A percentile compares a stretch with the other conserved stretches of the same genome.
These are phyloP conservation scores for Tephrocybe sp. DNA, from an alignment of 768 basidiomycete species.

Conservation along the genomic window DNA sequence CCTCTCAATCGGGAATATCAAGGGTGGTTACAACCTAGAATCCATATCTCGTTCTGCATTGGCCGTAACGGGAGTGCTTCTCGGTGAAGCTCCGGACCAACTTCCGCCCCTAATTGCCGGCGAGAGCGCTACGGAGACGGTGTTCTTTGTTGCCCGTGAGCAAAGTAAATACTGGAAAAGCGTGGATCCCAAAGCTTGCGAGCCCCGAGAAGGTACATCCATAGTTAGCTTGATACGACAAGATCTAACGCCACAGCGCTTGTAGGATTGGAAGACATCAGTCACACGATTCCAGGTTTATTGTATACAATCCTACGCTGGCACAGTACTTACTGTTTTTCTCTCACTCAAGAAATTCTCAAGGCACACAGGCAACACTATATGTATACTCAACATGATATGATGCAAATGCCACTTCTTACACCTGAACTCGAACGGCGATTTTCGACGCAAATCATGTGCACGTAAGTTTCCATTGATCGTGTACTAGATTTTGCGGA, in stretches of 20 bases:
- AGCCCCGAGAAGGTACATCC: conserved; percentile 70
- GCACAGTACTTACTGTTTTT: background rate
- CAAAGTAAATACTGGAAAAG: conserved; percentile 92
- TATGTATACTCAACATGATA: conserved; percentile 68
- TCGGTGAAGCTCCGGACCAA: conserved; percentile 83
- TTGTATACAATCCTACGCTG: conserved; percentile 5
- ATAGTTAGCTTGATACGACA: background rate
- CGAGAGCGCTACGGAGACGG: conserved; percentile 82
- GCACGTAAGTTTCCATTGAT: conserved; percentile 68
- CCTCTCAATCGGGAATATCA: background rate
- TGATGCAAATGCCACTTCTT: conserved; percentile 82
- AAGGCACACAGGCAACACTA: conserved; percentile 88
- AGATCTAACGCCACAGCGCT: conserved; percentile 5
- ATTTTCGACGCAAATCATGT: conserved; percentile 82
- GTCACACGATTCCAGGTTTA: conserved; percentile 67
- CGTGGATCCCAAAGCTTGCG: conserved; percentile 77
- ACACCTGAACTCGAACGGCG: conserved; percentile 60
- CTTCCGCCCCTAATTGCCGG: conserved; percentile 71
- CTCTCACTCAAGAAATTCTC: conserved; percentile 59
- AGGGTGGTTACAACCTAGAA: conserved; percentile 96
- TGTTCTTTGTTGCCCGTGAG: conserved; percentile 82
- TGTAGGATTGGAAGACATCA: conserved; percentile 58
- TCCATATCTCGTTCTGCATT: conserved; percentile 85
- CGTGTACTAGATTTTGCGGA: background rate
- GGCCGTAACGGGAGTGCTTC: conserved; percentile 83